phyloP scores from a whole-genome alignment of 805 yeast genomes.

The Myxozyma vanderwaltii region DNA sequence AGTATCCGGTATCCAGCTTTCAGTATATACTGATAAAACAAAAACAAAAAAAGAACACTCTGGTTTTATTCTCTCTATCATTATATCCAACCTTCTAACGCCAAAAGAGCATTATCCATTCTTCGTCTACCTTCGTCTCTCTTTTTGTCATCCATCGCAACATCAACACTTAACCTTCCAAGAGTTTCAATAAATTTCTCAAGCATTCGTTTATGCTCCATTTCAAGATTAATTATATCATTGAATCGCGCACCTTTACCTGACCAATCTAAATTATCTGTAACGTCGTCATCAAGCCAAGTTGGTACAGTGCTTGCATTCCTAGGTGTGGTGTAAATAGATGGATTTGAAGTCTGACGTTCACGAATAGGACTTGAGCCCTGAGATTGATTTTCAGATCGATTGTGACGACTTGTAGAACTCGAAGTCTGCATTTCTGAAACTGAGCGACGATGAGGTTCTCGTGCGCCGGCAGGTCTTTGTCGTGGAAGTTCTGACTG shows the following conservation, averaged over 20 bases:
- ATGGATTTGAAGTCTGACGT: neutral
- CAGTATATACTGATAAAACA: no score
- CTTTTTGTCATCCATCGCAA: slow-evolving; percentile 81
- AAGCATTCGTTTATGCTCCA: slow-evolving; percentile 49
- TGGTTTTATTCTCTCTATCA: no score
- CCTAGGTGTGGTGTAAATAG: slow-evolving; percentile 10
- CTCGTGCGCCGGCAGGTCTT: neutral
- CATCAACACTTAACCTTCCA: slow-evolving; percentile 83
- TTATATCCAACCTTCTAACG: slow-evolving; percentile 73
- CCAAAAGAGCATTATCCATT: slow-evolving; percentile 77
- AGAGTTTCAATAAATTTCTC: slow-evolving; percentile 86
- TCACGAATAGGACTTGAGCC: neutral
- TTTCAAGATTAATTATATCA: slow-evolving; percentile 23
- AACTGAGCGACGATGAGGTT: neutral
- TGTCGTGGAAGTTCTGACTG: neutral
- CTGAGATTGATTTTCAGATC: neutral
- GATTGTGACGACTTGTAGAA: neutral
- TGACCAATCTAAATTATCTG: slow-evolving; percentile 9
- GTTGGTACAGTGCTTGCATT: neutral
- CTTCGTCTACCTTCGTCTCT: slow-evolving; percentile 79
- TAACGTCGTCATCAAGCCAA: slow-evolving; percentile 8
- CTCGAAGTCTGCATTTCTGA: neutral
- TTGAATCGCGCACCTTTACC: slow-evolving; percentile 18
- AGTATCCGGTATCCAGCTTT: no score
- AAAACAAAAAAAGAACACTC: neutral